Conservation (phyloP, 306 rosid species). For the Cucurbita ficifolia region DNA sequence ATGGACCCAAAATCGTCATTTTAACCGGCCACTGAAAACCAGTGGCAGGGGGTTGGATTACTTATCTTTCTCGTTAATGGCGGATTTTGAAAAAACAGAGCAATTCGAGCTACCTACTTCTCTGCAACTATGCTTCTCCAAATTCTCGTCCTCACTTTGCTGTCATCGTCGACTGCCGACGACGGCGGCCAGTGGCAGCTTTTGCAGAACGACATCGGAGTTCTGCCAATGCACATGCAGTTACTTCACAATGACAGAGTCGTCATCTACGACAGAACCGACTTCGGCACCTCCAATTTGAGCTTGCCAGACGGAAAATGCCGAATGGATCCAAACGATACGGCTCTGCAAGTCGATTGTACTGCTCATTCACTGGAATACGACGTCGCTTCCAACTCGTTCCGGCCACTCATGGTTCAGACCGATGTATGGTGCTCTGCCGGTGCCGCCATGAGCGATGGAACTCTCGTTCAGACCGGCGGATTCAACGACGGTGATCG, state of each 20-base stretch:
- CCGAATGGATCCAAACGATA: conserved; percentile 33
- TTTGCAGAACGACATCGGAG: conserved; percentile 42
- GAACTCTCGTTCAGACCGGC: conserved; percentile 50
- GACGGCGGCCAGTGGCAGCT: conserved; percentile 44
- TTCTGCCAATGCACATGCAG: conserved; percentile 91
- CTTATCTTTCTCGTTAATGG: no score
- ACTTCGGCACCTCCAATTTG: conserved; percentile 57
- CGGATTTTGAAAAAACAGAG: background rate
- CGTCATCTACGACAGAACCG: conserved; percentile 62
- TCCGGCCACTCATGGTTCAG: conserved; percentile 42
- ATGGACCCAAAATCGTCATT: background rate
- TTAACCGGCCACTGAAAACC: background rate
- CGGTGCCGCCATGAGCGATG: conserved; percentile 26
- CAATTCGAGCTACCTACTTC: background rate
- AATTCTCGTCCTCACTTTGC: conserved; percentile 17
- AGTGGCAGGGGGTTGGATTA: background rate
- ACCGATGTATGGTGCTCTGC: conserved; percentile 82
- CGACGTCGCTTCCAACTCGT: conserved; percentile 33
- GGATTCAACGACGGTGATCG: conserved; percentile 45
- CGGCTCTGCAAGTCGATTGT: conserved; percentile 34
- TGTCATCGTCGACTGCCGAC: background rate
- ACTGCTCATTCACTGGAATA: conserved; percentile 70
- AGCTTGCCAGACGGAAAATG: conserved; percentile 38
- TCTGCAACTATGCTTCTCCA: background rate
- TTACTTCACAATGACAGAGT: conserved; percentile 51